These are phyloP conservation scores for Croton setiger DNA, from an alignment of 441 rosid species.

Conservation along the genomic window DNA sequence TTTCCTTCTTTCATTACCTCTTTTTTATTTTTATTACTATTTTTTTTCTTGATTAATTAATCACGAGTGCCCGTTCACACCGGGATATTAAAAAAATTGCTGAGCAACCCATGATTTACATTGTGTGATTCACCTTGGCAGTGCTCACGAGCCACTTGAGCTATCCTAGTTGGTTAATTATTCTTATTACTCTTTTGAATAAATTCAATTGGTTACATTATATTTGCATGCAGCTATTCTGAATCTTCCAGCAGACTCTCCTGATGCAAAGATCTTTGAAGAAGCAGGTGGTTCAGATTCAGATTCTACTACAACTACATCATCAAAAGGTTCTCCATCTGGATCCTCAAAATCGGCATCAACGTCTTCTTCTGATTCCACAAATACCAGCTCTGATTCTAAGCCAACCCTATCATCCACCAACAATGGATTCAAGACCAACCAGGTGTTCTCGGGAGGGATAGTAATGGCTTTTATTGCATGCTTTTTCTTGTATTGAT, in stretches of 20 bases:
- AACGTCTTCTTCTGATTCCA: constrained; percentile 19
- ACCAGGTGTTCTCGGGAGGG: constrained; percentile 8
- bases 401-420: constrained; percentile 25
- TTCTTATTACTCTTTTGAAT: too few species aligned
- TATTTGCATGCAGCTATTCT: constrained; percentile 18
- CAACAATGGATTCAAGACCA: constrained; percentile 20
- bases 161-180: too few species aligned
- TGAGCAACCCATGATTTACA: too few species aligned
- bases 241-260: constrained; percentile 37
- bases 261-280: constrained; percentile 42
- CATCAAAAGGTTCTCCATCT: constrained; percentile 24
- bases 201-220: not conserved
- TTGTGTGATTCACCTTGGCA: too few species aligned
- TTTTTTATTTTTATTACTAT: too few species aligned
- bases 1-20: not conserved
- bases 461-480: constrained; percentile 25
- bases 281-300: constrained; percentile 24
- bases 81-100: too few species aligned
- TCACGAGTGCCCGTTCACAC: too few species aligned
- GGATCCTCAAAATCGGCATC: constrained; percentile 14
- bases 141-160: too few species aligned
- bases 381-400: constrained; percentile 19
- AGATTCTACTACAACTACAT: constrained; percentile 23
- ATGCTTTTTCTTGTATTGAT: constrained; percentile 15
- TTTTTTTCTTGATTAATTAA: too few species aligned